Conservation (phyloP, 805 yeast species). For the Cephaloascus albidus region DNA sequence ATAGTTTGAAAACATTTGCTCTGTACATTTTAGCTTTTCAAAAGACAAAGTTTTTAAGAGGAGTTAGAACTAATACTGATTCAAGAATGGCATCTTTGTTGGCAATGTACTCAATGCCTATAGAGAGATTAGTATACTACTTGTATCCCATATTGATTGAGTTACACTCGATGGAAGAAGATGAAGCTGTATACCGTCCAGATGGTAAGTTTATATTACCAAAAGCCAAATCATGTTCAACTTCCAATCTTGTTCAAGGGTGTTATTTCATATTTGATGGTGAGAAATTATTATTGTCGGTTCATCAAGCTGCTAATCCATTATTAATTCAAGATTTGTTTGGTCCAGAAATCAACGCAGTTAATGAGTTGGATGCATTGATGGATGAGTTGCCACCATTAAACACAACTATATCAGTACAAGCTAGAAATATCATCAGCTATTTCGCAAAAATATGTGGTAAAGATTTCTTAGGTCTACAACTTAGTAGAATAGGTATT, state of each 20-base stretch:
- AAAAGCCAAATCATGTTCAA: constrained; percentile 31
- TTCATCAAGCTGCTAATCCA: constrained; percentile 62
- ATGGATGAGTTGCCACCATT: constrained; percentile 58
- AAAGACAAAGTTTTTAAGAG: constrained; percentile 56
- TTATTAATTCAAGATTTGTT: constrained; percentile 65
- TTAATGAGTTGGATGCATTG: constrained; percentile 37
- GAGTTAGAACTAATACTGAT: constrained; percentile 47
- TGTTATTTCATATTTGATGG: constrained; percentile 76
- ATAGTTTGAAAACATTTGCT: constrained; percentile 64
- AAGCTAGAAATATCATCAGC: constrained; percentile 55
- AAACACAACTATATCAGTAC: constrained; percentile 58
- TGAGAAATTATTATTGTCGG: constrained; percentile 45
- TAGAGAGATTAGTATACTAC: constrained; percentile 48
- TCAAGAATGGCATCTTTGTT: constrained; percentile 47
- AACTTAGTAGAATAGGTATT: constrained; percentile 52
- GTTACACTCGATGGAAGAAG: constrained; percentile 52
- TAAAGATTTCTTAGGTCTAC: constrained; percentile 37
- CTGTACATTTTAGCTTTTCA: constrained; percentile 58
- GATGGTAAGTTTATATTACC: constrained; percentile 42
- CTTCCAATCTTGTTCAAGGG: constrained; percentile 50
- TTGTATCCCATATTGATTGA: constrained; percentile 78
- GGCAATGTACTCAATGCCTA: constrained; percentile 41
- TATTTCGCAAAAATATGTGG: constrained; percentile 32
- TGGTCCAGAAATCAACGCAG: constrained; percentile 39
- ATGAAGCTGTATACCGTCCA: constrained; percentile 43